Conservation (phyloP, 352 stramenopile species). For the Aphanomyces cochlioides region DNA sequence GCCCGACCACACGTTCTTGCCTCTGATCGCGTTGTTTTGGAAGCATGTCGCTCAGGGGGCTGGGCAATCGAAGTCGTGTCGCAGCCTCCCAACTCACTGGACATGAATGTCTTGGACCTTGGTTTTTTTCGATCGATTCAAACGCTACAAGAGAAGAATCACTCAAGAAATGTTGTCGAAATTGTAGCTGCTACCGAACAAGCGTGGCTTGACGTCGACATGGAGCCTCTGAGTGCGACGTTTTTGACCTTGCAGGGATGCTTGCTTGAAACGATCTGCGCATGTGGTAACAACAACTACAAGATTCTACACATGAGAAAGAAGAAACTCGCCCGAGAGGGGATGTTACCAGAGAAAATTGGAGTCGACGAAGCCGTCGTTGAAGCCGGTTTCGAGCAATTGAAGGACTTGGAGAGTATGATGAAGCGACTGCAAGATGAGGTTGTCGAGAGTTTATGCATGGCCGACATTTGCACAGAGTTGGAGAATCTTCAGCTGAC, state of each 20-base stretch:
- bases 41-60: conserved; percentile 2
- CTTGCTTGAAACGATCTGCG: neutral
- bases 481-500: no score
- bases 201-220: neutral
- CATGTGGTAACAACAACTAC: neutral
- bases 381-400: no score
- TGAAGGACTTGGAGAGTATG: no score
- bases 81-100: conserved; percentile 36
- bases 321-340: neutral
- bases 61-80: conserved; percentile 34
- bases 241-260: neutral
- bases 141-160: conserved; percentile 15
- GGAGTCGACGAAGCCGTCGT: no score
- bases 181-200: neutral
- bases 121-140: conserved; percentile 36
- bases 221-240: neutral
- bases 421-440: no score
- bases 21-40: conserved; percentile 28
- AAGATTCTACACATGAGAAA: conserved; percentile 1
- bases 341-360: no score
- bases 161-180: neutral
- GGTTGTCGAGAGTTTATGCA: no score
- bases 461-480: no score
- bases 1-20: conserved; percentile 27
- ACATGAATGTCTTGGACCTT: conserved; percentile 38